These are phyloP conservation scores for Flaveria bidentis DNA, from an alignment of 129 eudicot genomes.

Conservation along the genomic window DNA sequence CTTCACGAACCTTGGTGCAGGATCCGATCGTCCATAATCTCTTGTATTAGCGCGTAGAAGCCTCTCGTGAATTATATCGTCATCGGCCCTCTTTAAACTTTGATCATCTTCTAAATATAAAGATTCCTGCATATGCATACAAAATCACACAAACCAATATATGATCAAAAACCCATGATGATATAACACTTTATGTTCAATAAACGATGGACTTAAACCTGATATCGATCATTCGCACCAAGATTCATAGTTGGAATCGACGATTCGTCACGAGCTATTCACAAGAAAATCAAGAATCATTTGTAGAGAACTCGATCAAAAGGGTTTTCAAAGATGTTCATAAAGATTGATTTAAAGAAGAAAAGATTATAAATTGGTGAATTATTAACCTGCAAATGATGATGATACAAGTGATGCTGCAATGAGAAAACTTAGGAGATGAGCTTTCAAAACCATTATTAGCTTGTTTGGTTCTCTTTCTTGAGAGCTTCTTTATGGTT, in stretches of 20 bases:
- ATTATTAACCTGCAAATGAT: constrained; percentile 61
- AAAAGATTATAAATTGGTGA: neutral
- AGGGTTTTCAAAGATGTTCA: constrained; percentile 17
- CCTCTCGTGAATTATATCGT: constrained; percentile 58
- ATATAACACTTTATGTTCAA: neutral
- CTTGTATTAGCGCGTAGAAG: constrained; percentile 57
- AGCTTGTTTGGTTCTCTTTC: constrained; percentile 28
- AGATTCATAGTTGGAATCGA: constrained; percentile 31
- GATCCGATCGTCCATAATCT: constrained; percentile 91
- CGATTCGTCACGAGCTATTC: constrained; percentile 39
- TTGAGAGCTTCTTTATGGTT: constrained; percentile 29
- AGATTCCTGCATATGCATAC: constrained; percentile 29
- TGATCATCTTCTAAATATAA: constrained; percentile 36
- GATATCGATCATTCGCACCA: constrained; percentile 27
- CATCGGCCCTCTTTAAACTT: constrained; percentile 28
- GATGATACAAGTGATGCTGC: constrained; percentile 60
- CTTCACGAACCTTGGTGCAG: constrained; percentile 66
- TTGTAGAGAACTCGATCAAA: constrained; percentile 9
- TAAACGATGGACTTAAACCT: constrained; percentile 21
- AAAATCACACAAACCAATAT: neutral
- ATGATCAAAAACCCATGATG: neutral
- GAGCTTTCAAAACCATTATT: constrained; percentile 47
- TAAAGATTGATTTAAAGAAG: constrained; percentile 20
- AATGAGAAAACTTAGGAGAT: constrained; percentile 59
- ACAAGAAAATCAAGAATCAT: constrained; percentile 25